Conservation (phyloP, 106 monocot genomes). For the Dioscorea alata region DNA sequence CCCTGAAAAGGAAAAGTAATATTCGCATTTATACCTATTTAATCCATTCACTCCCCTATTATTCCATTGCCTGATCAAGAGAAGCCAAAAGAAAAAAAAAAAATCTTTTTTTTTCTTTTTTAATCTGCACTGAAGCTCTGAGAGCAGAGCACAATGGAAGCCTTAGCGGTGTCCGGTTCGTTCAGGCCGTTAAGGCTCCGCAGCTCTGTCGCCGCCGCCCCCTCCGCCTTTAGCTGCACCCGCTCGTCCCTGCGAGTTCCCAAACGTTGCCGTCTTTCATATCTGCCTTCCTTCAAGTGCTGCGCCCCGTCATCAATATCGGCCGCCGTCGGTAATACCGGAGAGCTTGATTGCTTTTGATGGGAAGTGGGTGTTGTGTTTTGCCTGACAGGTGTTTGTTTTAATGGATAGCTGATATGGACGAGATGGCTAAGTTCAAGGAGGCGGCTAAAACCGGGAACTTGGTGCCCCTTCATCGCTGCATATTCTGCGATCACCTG, state of each 20-base stretch:
- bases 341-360: too few relatives aligned
- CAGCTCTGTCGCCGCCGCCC: background rate
- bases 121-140: too few relatives aligned
- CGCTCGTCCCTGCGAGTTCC: background rate
- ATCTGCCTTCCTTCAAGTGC: constrained; percentile 8
- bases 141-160: background rate
- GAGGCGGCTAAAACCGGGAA: constrained; percentile 41
- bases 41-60: too few relatives aligned
- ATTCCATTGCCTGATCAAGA: too few relatives aligned
- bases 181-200: background rate
- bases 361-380: too few relatives aligned
- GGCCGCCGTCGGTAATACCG: background rate
- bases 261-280: background rate
- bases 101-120: too few relatives aligned
- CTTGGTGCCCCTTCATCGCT: constrained; percentile 48
- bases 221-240: background rate
- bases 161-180: background rate
- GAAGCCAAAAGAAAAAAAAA: too few relatives aligned
- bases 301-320: background rate
- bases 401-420: constrained; percentile 7
- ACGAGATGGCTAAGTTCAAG: constrained; percentile 29
- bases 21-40: too few relatives aligned
- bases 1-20: background rate
- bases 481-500: constrained; percentile 69
- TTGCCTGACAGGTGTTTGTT: constrained; percentile 6